Base-by-base conservation (phyloP, 495 filamentous ascomycete genomes). In the Hypoxylon intermedium region DNA sequence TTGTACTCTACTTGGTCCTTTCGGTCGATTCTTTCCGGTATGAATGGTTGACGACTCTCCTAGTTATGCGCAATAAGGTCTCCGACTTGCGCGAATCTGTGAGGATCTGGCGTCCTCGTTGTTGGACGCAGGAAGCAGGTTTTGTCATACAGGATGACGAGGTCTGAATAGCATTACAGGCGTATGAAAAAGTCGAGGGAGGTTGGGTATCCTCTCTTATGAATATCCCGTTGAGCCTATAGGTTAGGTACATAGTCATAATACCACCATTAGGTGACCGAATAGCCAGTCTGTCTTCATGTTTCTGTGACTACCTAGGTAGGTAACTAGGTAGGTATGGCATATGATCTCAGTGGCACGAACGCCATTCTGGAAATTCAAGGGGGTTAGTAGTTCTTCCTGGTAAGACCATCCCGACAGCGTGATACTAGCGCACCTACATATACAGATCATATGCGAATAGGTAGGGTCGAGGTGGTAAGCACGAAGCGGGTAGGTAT, bases 61-160 rank as follows among this genome's bases (percentile, higher is more conserved):
- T 63, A 53, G 31, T 53, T 13, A 47, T 55, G 62, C 45, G 59
- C 50, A 52, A 33, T 41, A 50, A 38, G 58, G 65, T 67, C 65
- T 75, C 72, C 55, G 77, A 76, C 75, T 70, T 75, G 65, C 60
- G 60, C 68, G 59, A 52, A 65, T 73, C 72, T 74, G 69, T 67
- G 65, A 74, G 68, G 67, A 77, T 70, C 72, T 66, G 56, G 70
- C 61, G 67, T 67, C 56, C 24, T 37, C n/a, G n/a, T 50, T 37
- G 20, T 60, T 44, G 36, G 70, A 58, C 65, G 60, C 65, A 66
- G 71, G 68, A 72, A 76, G 69, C 67, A 69, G 72, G 67, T 60
- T 55, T 62, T 63, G 67, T 72, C 64, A 52, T 50, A 75, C 63
- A 72, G 77, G 72, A 77, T 77, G 77, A 75, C 69, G 77, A 78